Percentiles rank a stretch among this genome's conserved stretches.
phyloP scores from a whole-genome alignment of 495 filamentous ascomycete genomes.

The Chaetomidium leptoderma region DNA sequence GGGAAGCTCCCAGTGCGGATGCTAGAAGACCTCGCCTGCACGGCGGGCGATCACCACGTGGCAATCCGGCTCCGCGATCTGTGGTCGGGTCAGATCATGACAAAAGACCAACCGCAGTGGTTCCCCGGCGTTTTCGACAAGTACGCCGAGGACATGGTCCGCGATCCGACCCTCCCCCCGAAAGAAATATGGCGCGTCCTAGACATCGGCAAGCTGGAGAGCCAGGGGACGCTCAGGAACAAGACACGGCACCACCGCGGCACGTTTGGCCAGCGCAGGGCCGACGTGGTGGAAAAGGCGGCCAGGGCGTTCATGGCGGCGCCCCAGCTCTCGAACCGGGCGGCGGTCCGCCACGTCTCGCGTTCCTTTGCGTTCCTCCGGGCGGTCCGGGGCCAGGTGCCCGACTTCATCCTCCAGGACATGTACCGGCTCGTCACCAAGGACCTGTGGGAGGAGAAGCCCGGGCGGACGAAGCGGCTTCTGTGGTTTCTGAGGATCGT shows the following conservation, averaged over 20 bases:
- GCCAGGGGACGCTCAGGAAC: not conserved
- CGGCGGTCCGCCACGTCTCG: conserved; percentile 38
- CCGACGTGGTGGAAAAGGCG: conserved; percentile 27
- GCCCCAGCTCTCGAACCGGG: conserved; percentile 31
- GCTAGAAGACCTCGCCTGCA: conserved; percentile 12
- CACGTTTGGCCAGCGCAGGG: conserved; percentile 13
- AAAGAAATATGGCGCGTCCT: conserved; percentile 25
- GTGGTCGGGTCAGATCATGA: conserved; percentile 17
- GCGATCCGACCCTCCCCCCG: conserved; percentile 19
- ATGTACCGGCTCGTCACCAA: conserved; percentile 38
- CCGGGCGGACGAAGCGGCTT: conserved; percentile 36
- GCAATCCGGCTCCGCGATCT: conserved; percentile 21
- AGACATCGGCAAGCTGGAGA: conserved; percentile 20
- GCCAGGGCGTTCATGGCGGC: conserved; percentile 35
- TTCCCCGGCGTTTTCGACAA: conserved; percentile 19
- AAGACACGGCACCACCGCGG: conserved; percentile 12
- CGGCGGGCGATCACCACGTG: conserved; percentile 16
- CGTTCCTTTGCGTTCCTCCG: conserved; percentile 36
- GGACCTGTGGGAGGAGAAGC: conserved; percentile 34
- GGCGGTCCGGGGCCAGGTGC: conserved; percentile 17
- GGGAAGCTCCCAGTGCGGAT: conserved; percentile 5
- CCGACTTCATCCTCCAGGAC: conserved; percentile 28
- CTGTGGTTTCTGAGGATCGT: conserved; percentile 39
- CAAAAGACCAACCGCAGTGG: conserved; percentile 9
- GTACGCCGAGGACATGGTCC: conserved; percentile 22